Evolutionary conservation across 768 basidiomycete genomes (phyloP), one percentile per base, ranked within the genome.

Genomic region (Psilocybe subaeruginosa): DNA sequence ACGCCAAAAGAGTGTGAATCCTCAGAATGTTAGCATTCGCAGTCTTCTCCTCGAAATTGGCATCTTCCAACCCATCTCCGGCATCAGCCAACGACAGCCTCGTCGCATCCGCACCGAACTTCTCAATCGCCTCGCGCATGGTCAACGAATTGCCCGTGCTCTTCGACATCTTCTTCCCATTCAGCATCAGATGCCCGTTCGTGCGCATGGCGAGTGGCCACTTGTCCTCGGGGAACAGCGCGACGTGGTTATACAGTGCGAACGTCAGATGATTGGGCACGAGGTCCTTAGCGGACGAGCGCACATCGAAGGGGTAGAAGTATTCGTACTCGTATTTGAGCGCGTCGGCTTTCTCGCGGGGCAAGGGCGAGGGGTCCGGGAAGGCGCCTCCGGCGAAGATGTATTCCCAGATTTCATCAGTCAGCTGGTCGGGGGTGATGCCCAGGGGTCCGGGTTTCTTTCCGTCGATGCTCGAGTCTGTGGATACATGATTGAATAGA

Each of bases 121-220:
- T 99, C 75, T 88, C 82, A 61, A 97, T 87, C 0, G 91, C 85
- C 70, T 99, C 92, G 57, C 86, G 78, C 73, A 99, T 78, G 0
- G 97, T 99, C 80, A 99, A 79, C 59, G 90, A 93, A 76, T 99
- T 99, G 9, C 97, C 97, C 48, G 91, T 95, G 73, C 91, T 92
- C 84, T 99, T 99, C 43, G 88, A 90, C 97, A 99, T 99, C 82
- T 99, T 99, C 82, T 95, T 91, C 17, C 97, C 96, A 74, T 99
- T 99, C 74, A 99, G 74, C 89, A 95, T 89, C 80, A 99, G 75
- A 72, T 99, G 97, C 0, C 97, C 97, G 70, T 99, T 99, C 49
- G 92, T 89, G 27, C 97, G 91, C 82, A 99, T 93, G 71, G 92
- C 88, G 68, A 85, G 70, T 0, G 97, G 97, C 92, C 92, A 95